Percentiles rank a stretch among this genome's conserved stretches.
Evolutionary conservation across 2,329 filamentous ascomycete genomes (phyloP).

Genomic region (Neonectria coccinea): DNA sequence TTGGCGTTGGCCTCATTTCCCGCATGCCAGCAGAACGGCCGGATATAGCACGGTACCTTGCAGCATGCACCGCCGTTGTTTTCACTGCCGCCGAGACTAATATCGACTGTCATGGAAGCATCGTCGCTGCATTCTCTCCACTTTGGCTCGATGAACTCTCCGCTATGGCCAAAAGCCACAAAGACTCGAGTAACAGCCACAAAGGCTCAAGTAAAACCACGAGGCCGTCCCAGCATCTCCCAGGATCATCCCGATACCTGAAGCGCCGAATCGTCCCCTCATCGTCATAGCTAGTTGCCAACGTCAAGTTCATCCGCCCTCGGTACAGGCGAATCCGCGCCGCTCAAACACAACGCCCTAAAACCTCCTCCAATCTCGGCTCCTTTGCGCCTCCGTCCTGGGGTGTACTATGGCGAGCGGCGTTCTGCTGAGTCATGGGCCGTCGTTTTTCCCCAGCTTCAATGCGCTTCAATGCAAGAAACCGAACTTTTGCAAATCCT

Average conservation of each 20-base stretch:
- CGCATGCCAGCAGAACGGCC: neutral
- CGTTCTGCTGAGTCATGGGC: neutral
- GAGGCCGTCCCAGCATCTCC: neutral
- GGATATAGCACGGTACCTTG: slow-evolving; percentile 3
- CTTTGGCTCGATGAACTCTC: neutral
- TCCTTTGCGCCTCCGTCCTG: neutral
- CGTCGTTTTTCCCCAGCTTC: neutral
- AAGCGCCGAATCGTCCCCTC: neutral
- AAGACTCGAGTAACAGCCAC: neutral
- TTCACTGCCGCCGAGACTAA: neutral
- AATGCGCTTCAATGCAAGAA: neutral
- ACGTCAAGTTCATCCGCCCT: slow-evolving; percentile 21
- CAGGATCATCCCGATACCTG: neutral
- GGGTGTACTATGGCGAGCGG: neutral
- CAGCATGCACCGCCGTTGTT: neutral
- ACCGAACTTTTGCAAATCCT: neutral
- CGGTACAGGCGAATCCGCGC: slow-evolving; percentile 1
- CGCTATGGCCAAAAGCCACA: neutral
- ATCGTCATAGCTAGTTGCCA: neutral
- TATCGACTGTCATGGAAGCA: too few species aligned
- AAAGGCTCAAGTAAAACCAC: neutral
- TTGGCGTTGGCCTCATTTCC: neutral
- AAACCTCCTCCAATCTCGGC: neutral
- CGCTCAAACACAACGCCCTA: slow-evolving; percentile 18
- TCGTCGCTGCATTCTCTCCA: neutral